Evolutionary conservation across 345 rosid genomes (phyloP).

Genomic region (Reutealis trisperma): DNA sequence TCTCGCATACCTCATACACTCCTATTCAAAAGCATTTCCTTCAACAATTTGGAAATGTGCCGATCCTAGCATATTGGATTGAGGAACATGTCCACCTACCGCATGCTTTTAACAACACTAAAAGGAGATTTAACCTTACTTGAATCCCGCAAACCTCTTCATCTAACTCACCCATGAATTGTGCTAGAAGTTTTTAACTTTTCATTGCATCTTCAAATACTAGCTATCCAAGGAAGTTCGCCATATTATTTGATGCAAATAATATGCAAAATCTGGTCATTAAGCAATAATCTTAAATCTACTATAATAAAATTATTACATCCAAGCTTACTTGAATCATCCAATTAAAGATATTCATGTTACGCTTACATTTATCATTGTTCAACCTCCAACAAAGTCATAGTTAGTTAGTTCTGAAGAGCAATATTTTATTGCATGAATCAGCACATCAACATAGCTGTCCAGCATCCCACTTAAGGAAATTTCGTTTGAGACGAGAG

Average conservation of each 20-base stretch:
- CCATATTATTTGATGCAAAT: background rate
- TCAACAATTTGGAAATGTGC: background rate
- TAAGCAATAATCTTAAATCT: background rate
- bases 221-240: background rate
- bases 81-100: background rate
- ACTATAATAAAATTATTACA: too few relatives aligned
- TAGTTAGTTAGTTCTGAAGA: background rate
- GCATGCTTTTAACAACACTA: background rate
- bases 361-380: background rate
- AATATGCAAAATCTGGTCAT: background rate
- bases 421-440: background rate
- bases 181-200: background rate
- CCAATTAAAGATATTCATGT: background rate
- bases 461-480: too few relatives aligned
- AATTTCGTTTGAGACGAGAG: too few relatives aligned
- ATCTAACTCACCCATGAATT: background rate
- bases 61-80: background rate
- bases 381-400: background rate
- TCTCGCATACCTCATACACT: background rate
- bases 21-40: background rate
- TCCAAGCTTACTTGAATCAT: background rate
- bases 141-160: background rate
- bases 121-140: background rate
- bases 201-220: background rate
- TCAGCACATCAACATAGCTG: background rate